Conservation (phyloP, 345 rosid genomes). For the Brassica juncea region DNA sequence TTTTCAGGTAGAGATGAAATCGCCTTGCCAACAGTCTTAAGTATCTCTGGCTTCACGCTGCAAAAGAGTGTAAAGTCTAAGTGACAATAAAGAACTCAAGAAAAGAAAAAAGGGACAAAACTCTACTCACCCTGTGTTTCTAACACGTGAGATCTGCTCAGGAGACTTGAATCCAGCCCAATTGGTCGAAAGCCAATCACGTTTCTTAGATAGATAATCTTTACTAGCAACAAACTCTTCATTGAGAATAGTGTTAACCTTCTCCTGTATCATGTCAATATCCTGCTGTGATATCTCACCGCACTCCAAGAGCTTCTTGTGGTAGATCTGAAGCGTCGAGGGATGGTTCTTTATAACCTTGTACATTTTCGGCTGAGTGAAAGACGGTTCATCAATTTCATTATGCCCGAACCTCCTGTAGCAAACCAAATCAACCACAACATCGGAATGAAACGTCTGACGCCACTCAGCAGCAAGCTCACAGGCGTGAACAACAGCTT, state of each 20-base stretch:
- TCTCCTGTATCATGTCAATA: constrained; percentile 55
- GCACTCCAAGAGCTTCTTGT: constrained; percentile 60
- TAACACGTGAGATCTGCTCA: constrained; percentile 71
- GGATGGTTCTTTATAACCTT: constrained; percentile 72
- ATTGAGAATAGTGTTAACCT: constrained; percentile 65
- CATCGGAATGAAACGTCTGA: constrained; percentile 80
- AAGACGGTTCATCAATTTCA: constrained; percentile 84
- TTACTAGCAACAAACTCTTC: constrained; percentile 74
- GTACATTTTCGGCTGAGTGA: constrained; percentile 87
- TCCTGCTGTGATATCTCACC: constrained; percentile 63
- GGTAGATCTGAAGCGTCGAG: constrained; percentile 68
- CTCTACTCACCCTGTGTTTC: constrained; percentile 69
- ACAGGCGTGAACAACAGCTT: constrained; percentile 76
- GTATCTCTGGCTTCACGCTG: constrained; percentile 83
- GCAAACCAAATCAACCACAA: constrained; percentile 78
- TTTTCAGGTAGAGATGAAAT: constrained; percentile 64
- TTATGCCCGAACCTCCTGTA: constrained; percentile 82
- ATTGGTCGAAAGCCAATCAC: constrained; percentile 85
- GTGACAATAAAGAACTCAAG: neutral
- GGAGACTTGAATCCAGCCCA: constrained; percentile 86
- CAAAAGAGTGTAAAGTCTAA: constrained; percentile 17
- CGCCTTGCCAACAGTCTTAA: constrained; percentile 80
- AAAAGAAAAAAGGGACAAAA: neutral
- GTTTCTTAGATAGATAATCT: constrained; percentile 64
- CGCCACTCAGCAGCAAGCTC: constrained; percentile 96